Evolutionary conservation across 768 basidiomycete genomes (phyloP).

Genomic region (Lentinula sp.): DNA sequence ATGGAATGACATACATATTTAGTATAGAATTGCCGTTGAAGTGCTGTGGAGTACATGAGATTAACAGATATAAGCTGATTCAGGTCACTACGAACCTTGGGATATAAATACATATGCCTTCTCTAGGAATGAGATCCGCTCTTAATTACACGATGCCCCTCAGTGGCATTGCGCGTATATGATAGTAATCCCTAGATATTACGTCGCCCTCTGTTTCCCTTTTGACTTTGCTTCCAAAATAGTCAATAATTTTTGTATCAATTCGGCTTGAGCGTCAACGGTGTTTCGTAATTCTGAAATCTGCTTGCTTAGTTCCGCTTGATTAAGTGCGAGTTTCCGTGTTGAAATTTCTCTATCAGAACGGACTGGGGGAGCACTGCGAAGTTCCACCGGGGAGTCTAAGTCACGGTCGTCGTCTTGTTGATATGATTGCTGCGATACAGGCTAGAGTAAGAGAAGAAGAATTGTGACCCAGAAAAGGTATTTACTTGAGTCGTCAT

Average conservation of each 20-base stretch:
- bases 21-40: too few species aligned
- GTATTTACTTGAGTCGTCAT: constrained; percentile 56
- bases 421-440: not conserved
- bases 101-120: not conserved
- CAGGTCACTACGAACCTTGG: not conserved
- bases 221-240: constrained; percentile 17
- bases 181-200: not conserved
- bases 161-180: not conserved
- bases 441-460: not conserved
- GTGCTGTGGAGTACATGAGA: too few species aligned
- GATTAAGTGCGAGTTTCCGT: constrained; percentile 58
- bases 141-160: too few species aligned
- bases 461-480: constrained; percentile 8
- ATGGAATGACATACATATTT: too few species aligned
- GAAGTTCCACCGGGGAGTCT: constrained; percentile 5
- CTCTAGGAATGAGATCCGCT: too few species aligned
- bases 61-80: not conserved
- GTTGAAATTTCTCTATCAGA: constrained; percentile 41
- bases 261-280: constrained; percentile 53
- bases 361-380: not conserved
- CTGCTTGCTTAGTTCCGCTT: constrained; percentile 59
- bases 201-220: constrained; percentile 2
- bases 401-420: constrained; percentile 4
- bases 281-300: constrained; percentile 49
- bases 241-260: constrained; percentile 35